Base-by-base conservation (phyloP, 2,329 filamentous ascomycete genomes). In the Sphaceloma murrayae region DNA sequence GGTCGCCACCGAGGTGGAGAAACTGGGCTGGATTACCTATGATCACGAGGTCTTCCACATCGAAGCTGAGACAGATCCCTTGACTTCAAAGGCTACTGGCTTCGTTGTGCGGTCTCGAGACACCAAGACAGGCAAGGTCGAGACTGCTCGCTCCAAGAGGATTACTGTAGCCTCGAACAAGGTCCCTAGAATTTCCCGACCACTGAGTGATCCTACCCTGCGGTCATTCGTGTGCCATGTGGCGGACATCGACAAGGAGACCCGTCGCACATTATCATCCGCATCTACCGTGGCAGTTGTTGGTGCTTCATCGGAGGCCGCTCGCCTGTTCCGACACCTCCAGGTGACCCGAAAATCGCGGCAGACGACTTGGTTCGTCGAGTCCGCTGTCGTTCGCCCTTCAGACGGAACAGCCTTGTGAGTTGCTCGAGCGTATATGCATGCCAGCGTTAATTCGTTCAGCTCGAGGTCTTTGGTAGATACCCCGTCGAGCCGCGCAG, bases 281-380 rank as follows among this genome's bases (percentile, higher is more conserved):
- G n/a, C n/a, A n/a, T n/a, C n/a, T n/a, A n/a, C n/a, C 34, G 52
- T 56, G 3, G 54, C 54, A 5, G 48, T 56, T 6, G 43, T 56
- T 17, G 54, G 54, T n/a, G 46, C 49, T 4, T 47, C 52, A 22
- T 53, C 55, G 36, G 51, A 54, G 46, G 51, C 54, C 2, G 52
- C 49, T 1, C 53, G 55, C 29, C 38, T 55, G 7, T 55, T 55
- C 26, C 46, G 53, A 33, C 49, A 55, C 17, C 19, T 56, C 11
- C 49, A 51, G 34, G 46, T 45, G 7, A 42, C 48, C 4, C 48
- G 48, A 13, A 51, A 46, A 29, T 47, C 49, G 22, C 52, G 53
- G 31, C 34, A 32, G 11, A 53, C 52, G 7, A 53, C 48, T 3
- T 47, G 55, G 48, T 52, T 54, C 39, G 48, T 52, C 16, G 19